Evolutionary conservation across 805 yeast genomes (phyloP).

Genomic region (Candida dajiaensis): DNA sequence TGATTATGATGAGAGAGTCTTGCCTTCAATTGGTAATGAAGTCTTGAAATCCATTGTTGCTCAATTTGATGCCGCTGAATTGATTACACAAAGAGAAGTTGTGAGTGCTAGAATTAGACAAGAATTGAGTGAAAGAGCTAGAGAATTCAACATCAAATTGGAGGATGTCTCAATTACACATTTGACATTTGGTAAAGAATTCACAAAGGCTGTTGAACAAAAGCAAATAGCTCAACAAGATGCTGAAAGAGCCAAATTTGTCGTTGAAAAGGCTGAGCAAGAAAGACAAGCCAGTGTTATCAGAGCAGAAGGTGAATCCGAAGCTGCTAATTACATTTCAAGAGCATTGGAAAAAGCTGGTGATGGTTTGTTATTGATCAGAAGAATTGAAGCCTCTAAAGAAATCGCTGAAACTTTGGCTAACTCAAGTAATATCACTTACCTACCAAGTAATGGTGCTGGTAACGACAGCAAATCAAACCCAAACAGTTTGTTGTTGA

Average conservation of each 20-base stretch:
- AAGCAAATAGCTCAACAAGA: conserved; percentile 99
- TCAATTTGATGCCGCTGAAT: conserved; percentile 92
- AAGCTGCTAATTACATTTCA: conserved; percentile 92
- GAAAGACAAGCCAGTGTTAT: conserved; percentile 92
- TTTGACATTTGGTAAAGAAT: conserved; percentile 93
- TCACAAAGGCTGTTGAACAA: conserved; percentile 97
- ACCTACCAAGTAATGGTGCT: conserved; percentile 61
- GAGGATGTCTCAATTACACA: conserved; percentile 98
- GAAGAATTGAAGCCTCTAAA: conserved; percentile 95
- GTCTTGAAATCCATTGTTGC: conserved; percentile 87
- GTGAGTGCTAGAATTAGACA: conserved; percentile 85
- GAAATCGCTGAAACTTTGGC: conserved; percentile 91
- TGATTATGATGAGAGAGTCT: conserved; percentile 91
- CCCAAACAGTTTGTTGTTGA: conserved; percentile 54
- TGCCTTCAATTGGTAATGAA: conserved; percentile 91
- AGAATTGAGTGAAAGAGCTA: conserved; percentile 78
- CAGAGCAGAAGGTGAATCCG: conserved; percentile 99
- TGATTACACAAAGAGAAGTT: conserved; percentile 94
- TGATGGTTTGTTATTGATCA: conserved; percentile 86
- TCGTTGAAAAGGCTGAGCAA: conserved; percentile 95
- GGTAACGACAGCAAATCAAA: conserved; percentile 28
- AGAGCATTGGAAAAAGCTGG: conserved; percentile 92
- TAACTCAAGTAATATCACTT: conserved; percentile 76
- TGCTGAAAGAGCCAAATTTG: conserved; percentile 91
- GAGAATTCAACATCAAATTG: conserved; percentile 81